Base-by-base conservation (phyloP, 257 asterid genomes). In the Paraleonurus japonicus region DNA sequence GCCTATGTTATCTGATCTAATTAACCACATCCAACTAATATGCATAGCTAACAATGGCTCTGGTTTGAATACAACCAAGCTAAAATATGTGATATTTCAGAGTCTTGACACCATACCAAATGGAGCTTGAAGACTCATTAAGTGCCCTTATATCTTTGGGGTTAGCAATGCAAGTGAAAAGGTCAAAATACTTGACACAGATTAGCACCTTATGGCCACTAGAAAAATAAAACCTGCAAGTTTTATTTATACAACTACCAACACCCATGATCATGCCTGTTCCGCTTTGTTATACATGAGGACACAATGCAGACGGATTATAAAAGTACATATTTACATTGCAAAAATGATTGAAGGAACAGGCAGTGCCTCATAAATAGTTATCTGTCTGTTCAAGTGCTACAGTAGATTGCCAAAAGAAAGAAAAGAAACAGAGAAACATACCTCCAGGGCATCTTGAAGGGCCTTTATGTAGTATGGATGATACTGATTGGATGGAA, bases 401-500 rank as follows among this genome's bases (percentile, higher is more conserved):
- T 70, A 26, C 32, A 54, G 15, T 30, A 50, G 48, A 53, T 59
- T 16, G 17, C 9, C 39, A 69, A 20, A 61, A 74, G 3, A 27
- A 33, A 4, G 13, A 2, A 15, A 33, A 4, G n/a, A 17, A 30
- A 73, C 71, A 74, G 69, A 12, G 43, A 60, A 4, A 5, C 72
- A 41, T 51, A 95, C 99, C 98, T 88, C 88, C 76, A 80, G 89
- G 69, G 86, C 83, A 37, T 74, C 77, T 67, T 84, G 89, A 67
- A 92, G 95, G 69, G 83, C 84, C 69, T 86, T 82, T 22, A 81
- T 70, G 80, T 89, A 92, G 83, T 89, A 95, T 9, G 96, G 78
- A 81, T 95, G 89, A 84, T 89, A 89, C 78, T 78, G 90, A 77
- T 89, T 81, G 65, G 96, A 83, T 28, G 93, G 92, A 19, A 85